These are phyloP conservation scores for Alternaria triticimaculans DNA, from an alignment of 2,329 filamentous ascomycete species.

Conservation along the genomic window DNA sequence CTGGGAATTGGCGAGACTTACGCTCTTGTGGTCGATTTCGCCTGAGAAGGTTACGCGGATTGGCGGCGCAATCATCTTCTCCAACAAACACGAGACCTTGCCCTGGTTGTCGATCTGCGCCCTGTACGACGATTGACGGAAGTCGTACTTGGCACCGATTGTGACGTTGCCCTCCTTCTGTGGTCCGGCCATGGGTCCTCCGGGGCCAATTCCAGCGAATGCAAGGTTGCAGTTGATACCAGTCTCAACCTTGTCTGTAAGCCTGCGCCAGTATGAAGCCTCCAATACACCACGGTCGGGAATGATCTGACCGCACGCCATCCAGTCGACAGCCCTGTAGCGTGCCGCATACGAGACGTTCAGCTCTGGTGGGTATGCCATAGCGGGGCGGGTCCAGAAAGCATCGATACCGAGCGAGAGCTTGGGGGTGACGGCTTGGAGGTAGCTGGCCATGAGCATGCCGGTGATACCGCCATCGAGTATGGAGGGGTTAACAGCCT, in stretches of 20 bases:
- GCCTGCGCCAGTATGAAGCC: constrained; percentile 89
- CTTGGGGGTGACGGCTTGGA: constrained; percentile 88
- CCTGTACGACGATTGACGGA: constrained; percentile 92
- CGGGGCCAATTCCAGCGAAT: constrained; percentile 67
- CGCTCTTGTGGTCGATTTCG: constrained; percentile 94
- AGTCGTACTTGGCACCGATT: constrained; percentile 97
- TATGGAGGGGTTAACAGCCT: constrained; percentile 92
- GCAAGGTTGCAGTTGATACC: constrained; percentile 94
- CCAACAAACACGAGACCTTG: constrained; percentile 88
- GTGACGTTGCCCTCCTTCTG: constrained; percentile 90
- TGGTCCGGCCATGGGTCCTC: constrained; percentile 68
- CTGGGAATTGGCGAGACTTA: constrained; percentile 59
- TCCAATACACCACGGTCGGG: constrained; percentile 81
- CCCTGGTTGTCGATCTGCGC: constrained; percentile 95
- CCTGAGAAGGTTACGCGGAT: constrained; percentile 95
- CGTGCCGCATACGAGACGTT: constrained; percentile 87
- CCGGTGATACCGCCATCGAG: constrained; percentile 92
- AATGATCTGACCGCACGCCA: constrained; percentile 87
- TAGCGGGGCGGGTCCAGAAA: constrained; percentile 87
- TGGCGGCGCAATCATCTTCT: constrained; percentile 93
- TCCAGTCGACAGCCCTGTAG: constrained; percentile 93
- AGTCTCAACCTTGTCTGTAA: constrained; percentile 95
- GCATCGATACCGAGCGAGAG: constrained; percentile 89
- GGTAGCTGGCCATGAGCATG: constrained; percentile 93
- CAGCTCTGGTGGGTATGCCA: constrained; percentile 88